Conservation (phyloP, 768 basidiomycete genomes). For the Leccinum boreale region DNA sequence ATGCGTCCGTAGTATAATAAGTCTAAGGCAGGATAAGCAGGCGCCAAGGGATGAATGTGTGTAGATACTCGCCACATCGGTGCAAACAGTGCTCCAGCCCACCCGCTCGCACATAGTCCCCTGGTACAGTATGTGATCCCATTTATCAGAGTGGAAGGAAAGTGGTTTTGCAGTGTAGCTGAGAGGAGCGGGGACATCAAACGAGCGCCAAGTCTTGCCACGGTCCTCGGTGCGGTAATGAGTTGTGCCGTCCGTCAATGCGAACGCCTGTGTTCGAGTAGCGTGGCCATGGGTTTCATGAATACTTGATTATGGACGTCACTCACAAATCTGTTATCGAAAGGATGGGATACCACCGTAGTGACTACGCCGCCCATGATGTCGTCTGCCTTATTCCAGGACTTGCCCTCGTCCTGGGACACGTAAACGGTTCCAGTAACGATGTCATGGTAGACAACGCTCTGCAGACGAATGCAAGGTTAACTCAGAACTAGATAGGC, state of each 20-base stretch:
- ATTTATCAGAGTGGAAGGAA: constrained; percentile 86
- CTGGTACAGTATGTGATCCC: constrained; percentile 76
- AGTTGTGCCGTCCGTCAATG: constrained; percentile 64
- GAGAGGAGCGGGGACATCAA: constrained; percentile 58
- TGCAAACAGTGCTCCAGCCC: constrained; percentile 58
- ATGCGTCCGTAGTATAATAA: constrained; percentile 84
- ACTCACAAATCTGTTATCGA: constrained; percentile 70
- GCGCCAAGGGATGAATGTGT: not conserved
- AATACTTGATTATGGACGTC: not conserved
- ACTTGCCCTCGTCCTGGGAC: constrained; percentile 85
- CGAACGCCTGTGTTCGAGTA: constrained; percentile 65
- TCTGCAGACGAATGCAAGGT: constrained; percentile 32
- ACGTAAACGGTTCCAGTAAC: constrained; percentile 66
- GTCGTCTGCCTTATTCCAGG: constrained; percentile 48
- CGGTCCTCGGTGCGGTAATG: constrained; percentile 90
- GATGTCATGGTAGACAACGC: constrained; percentile 80
- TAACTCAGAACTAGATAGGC: not conserved
- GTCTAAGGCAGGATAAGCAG: constrained; percentile 49
- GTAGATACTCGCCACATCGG: constrained; percentile 56
- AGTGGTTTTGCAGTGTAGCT: constrained; percentile 57
- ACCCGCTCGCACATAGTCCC: constrained; percentile 58
- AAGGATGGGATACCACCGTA: constrained; percentile 85
- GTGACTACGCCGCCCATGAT: constrained; percentile 56
- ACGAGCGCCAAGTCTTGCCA: constrained; percentile 84
- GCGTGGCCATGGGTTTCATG: not conserved